A percentile compares a stretch with the other conserved stretches of the same genome.
phyloP scores from a whole-genome alignment of 2,329 filamentous ascomycete species.

The Botrytis pseudocinerea region DNA sequence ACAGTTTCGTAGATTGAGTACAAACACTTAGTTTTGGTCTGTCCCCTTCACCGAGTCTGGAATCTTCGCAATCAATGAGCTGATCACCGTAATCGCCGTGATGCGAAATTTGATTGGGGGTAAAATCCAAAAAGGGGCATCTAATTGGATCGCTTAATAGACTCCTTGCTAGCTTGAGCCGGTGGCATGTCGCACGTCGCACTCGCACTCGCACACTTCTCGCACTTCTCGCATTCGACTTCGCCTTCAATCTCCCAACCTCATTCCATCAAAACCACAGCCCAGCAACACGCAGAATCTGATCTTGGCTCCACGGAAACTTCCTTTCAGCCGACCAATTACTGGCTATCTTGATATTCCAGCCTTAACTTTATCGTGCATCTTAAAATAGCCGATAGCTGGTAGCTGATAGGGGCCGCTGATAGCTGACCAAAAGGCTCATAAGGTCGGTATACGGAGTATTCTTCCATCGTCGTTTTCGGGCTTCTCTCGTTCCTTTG shows the following conservation, averaged over 20 bases:
- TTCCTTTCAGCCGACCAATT: background rate
- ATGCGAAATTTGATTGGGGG: background rate
- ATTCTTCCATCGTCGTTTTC: background rate
- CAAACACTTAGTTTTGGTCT: background rate
- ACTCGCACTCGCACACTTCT: background rate
- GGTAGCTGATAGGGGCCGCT: background rate
- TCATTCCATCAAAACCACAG: constrained; percentile 8
- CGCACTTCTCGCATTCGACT: constrained; percentile 1
- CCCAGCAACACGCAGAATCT: background rate
- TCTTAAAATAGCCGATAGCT: background rate
- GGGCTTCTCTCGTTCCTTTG: background rate
- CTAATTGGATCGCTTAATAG: background rate
- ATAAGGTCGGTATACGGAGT: background rate
- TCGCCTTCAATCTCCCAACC: background rate
- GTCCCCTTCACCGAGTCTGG: background rate
- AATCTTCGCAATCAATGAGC: background rate
- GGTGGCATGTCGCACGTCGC: background rate
- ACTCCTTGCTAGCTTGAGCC: background rate
- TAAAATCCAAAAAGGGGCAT: background rate
- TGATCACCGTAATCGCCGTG: background rate
- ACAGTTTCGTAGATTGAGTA: background rate
- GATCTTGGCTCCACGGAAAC: background rate
- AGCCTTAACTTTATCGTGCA: too few relatives aligned
- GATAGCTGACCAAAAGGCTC: background rate
- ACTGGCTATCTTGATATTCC: background rate